Percentiles rank a stretch among this genome's conserved stretches.
Conservation (phyloP, 2,329 filamentous ascomycete species). For the Tolypocladium endophyticum region DNA sequence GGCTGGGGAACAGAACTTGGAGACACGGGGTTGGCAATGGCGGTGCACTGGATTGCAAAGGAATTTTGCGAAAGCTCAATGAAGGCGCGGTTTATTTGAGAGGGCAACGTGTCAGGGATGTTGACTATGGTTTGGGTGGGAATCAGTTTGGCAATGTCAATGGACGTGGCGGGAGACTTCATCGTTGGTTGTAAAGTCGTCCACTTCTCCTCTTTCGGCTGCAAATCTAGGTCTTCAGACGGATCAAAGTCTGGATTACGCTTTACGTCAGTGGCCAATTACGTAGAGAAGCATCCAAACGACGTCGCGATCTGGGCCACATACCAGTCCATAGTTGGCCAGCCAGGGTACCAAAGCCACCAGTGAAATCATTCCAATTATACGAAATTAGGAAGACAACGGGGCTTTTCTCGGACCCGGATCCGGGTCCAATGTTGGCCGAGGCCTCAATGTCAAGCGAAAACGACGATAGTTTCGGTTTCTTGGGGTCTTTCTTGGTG, state of each 20-base stretch:
- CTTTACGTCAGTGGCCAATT: background rate
- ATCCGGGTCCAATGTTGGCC: background rate
- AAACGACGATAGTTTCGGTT: background rate
- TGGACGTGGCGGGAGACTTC: background rate
- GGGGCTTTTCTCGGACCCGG: background rate
- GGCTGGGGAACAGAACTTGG: constrained; percentile 2
- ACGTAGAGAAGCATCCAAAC: background rate
- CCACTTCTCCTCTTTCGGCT: background rate
- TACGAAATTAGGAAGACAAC: background rate
- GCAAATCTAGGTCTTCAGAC: background rate
- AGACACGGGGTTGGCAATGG: background rate
- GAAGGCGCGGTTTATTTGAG: constrained; percentile 2
- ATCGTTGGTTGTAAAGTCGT: constrained; percentile 1
- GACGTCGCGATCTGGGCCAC: background rate
- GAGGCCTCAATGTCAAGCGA: background rate
- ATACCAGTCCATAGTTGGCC: background rate
- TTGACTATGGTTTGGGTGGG: background rate
- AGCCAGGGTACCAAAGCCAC: background rate
- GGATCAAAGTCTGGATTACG: background rate
- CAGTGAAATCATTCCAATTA: background rate
- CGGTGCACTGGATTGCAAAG: constrained; percentile 1
- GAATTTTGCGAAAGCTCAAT: background rate
- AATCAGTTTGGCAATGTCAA: constrained; percentile 1
- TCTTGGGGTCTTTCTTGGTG: background rate
- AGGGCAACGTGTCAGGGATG: constrained; percentile 4